These are phyloP conservation scores for Rugosomyces carneus DNA, from an alignment of 1,284 basidiomycete genomes.

Conservation along the genomic window DNA sequence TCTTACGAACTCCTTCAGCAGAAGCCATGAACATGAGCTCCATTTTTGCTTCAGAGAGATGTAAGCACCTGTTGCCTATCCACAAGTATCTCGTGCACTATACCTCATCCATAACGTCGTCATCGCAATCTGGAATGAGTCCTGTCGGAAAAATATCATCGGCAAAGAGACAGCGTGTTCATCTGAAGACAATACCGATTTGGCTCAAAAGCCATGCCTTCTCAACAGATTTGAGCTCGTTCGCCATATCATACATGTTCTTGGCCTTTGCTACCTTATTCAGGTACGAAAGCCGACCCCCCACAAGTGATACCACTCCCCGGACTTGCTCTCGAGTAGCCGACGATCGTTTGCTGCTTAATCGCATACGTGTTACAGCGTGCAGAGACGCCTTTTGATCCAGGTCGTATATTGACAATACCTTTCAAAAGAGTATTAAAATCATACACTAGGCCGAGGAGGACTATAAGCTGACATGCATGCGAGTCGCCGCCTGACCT, in stretches of 20 bases:
- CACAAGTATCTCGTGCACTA: conserved; percentile 5
- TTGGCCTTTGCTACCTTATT: conserved; percentile 34
- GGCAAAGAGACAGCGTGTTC: not conserved
- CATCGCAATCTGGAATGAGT: conserved; percentile 68
- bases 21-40: conserved; percentile 74
- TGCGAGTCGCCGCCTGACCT: conserved; percentile 69
- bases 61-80: conserved; percentile 1
- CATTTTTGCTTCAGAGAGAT: conserved; percentile 59
- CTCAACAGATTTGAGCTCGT: conserved; percentile 61
- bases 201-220: conserved; percentile 73
- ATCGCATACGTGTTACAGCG: conserved; percentile 55
- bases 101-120: conserved; percentile 83
- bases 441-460: not conserved
- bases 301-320: conserved; percentile 56
- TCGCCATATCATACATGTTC: conserved; percentile 11
- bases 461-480: conserved; percentile 46
- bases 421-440: conserved; percentile 29
- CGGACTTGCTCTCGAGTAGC: conserved; percentile 34
- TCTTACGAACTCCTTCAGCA: conserved; percentile 65
- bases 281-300: conserved; percentile 75
- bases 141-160: conserved; percentile 22
- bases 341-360: conserved; percentile 23
- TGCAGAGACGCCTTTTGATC: conserved; percentile 52
- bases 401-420: conserved; percentile 73
- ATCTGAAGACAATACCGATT: conserved; percentile 48